Evolutionary conservation across 495 filamentous ascomycete genomes (phyloP).

Genomic region (Penicillium ochrochloron): DNA sequence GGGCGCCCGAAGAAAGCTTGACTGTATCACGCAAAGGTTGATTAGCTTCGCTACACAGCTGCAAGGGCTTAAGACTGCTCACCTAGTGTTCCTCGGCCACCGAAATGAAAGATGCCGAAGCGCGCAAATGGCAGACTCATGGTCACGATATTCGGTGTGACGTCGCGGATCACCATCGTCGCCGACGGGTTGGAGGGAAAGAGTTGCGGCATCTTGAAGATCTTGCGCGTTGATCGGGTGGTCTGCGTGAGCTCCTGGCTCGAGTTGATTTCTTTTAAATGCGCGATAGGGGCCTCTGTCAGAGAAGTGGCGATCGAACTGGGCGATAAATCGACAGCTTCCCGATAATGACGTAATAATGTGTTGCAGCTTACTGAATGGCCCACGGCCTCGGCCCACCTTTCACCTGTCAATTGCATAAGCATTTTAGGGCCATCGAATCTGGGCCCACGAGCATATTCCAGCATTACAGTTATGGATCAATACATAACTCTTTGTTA

Average conservation of each 20-base stretch:
- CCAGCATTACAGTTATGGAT: not conserved
- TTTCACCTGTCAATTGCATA: not conserved
- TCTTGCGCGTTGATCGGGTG: not conserved
- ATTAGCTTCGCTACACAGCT: not conserved
- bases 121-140: constrained; percentile 85
- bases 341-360: constrained; percentile 2
- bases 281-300: not conserved
- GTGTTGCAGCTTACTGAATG: constrained; percentile 7
- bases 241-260: constrained; percentile 17
- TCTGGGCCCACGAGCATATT: not conserved
- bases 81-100: constrained; percentile 87
- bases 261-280: constrained; percentile 12
- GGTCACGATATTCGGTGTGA: constrained; percentile 79
- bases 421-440: constrained; percentile 1
- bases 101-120: constrained; percentile 79
- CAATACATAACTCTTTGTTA: not conserved
- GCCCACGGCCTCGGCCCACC: constrained; percentile 8
- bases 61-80: constrained; percentile 31
- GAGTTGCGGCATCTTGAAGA: constrained; percentile 42
- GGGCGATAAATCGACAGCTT: not conserved
- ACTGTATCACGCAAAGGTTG: constrained; percentile 54
- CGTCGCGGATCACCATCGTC: constrained; percentile 84
- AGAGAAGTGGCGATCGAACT: not conserved
- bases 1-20: constrained; percentile 70
- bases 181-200: constrained; percentile 69